phyloP scores from a whole-genome alignment of 148 eudicot species.

The Camellia sinensis region DNA sequence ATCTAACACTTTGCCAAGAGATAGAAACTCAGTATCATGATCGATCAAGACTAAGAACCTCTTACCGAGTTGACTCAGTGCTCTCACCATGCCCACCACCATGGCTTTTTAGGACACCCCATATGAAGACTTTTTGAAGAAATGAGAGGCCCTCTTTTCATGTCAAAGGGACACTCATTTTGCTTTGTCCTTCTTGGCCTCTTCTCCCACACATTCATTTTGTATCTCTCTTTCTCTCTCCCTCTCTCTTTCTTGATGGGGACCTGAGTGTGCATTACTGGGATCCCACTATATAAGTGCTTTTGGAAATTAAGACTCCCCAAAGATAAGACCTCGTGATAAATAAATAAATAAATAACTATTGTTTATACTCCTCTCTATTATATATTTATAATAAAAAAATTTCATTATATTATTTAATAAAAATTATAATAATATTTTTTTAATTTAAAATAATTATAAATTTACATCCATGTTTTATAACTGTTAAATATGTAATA shows the following conservation, averaged over 20 bases:
- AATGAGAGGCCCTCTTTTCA: constrained; percentile 1
- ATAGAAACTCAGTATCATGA: background rate
- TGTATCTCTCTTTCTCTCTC: background rate
- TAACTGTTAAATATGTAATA: too few relatives aligned
- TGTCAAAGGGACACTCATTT: constrained; percentile 18
- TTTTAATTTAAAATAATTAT: too few relatives aligned
- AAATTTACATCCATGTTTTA: too few relatives aligned
- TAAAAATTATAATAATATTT: too few relatives aligned
- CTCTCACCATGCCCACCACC: background rate
- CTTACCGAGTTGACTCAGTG: background rate
- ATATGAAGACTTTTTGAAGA: background rate
- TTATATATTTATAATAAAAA: too few relatives aligned
- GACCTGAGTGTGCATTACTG: constrained; percentile 7
- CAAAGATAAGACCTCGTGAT: background rate
- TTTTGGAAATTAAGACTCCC: background rate
- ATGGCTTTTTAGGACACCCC: background rate
- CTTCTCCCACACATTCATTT: background rate
- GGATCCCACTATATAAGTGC: constrained; percentile 9
- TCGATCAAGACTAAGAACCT: too few relatives aligned
- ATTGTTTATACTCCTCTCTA: too few relatives aligned
- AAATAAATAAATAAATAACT: background rate
- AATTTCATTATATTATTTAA: too few relatives aligned
- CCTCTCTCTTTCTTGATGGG: constrained; percentile 1
- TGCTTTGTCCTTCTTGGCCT: background rate
- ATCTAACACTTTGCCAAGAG: background rate